phyloP scores from a whole-genome alignment of 2,329 filamentous ascomycete genomes.

The Arthrinium phaeospermum region DNA sequence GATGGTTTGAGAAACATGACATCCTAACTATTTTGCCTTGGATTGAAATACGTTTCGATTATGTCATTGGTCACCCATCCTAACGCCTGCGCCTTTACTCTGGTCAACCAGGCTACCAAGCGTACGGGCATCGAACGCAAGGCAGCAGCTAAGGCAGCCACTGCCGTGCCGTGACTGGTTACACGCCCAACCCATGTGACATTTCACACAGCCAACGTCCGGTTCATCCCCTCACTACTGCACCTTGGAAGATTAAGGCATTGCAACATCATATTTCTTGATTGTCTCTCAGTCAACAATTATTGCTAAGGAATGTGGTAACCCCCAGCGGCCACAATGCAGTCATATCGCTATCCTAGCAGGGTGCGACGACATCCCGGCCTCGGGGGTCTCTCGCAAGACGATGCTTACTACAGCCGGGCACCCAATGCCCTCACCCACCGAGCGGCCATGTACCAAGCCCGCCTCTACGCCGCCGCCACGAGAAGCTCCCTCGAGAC shows the following conservation, averaged over 20 bases:
- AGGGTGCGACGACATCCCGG: background rate
- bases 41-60: background rate
- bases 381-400: background rate
- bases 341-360: background rate
- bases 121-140: background rate
- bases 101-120: background rate
- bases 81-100: background rate
- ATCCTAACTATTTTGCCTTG: background rate
- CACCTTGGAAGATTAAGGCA: background rate
- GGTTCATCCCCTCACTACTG: background rate
- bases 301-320: background rate
- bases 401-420: background rate
- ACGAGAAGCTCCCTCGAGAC: background rate
- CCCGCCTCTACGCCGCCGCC: background rate
- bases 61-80: background rate
- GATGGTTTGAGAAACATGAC: no score
- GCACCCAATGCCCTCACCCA: background rate
- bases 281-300: background rate
- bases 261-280: background rate
- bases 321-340: background rate
- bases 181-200: background rate
- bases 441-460: background rate
- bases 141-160: slow-evolving; percentile 15
- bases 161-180: background rate
- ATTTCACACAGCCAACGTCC: background rate